A percentile compares a stretch with the other conserved stretches of the same genome.
These are phyloP conservation scores for Cymbopogon citratus DNA, from an alignment of 176 grass and related monocot species.

Conservation along the genomic window DNA sequence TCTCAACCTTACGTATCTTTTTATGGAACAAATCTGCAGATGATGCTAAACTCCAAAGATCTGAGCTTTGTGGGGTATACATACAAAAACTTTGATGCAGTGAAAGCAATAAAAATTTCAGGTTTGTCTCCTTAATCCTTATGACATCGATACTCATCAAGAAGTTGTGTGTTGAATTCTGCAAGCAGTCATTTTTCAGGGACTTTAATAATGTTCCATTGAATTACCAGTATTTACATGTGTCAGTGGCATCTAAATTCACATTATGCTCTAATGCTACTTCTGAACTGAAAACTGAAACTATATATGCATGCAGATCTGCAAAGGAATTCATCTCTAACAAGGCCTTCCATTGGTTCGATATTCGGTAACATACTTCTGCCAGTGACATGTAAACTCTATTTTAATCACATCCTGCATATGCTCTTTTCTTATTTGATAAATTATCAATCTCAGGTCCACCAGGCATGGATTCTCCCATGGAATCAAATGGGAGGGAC, in stretches of 20 bases:
- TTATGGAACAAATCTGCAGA: slow-evolving; percentile 39
- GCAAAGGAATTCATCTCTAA: slow-evolving; percentile 62
- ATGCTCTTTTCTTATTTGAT: slow-evolving; percentile 1
- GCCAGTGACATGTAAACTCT: background rate
- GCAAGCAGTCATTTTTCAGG: background rate
- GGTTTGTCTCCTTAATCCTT: slow-evolving; percentile 31
- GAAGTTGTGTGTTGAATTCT: background rate
- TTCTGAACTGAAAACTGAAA: slow-evolving; percentile 31
- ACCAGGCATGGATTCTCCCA: slow-evolving; percentile 53
- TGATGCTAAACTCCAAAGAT: slow-evolving; percentile 81
- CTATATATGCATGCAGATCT: slow-evolving; percentile 57
- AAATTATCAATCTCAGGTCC: slow-evolving; percentile 49
- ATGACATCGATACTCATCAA: background rate
- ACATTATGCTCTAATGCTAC: background rate
- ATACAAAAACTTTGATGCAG: slow-evolving; percentile 98
- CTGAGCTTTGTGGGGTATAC: slow-evolving; percentile 98
- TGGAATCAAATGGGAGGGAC: slow-evolving; percentile 56
- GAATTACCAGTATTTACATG: background rate
- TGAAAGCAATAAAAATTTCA: slow-evolving; percentile 77
- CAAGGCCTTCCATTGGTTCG: slow-evolving; percentile 64
- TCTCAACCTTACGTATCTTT: slow-evolving; percentile 17
- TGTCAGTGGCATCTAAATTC: background rate
- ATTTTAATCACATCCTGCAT: background rate
- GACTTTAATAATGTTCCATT: background rate
- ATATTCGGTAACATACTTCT: slow-evolving; percentile 59